Evolutionary conservation across 345 rosid genomes (phyloP), one percentile per base, ranked within the genome.

Genomic region (Iberis pinnata): DNA sequence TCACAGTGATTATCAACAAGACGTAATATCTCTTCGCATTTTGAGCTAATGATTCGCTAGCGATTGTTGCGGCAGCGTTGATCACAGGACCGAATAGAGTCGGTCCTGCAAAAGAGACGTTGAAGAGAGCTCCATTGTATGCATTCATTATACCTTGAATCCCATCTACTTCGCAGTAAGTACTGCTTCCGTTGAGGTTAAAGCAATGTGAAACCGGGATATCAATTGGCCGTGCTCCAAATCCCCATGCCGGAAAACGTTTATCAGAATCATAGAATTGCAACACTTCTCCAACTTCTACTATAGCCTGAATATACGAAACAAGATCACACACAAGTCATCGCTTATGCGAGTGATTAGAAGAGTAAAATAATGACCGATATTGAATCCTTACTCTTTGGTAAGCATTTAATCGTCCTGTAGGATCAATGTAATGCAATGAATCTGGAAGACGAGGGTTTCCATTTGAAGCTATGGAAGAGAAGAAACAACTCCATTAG

Each of bases 91-190:
- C 96, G 72, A 90, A 90, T 12, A 90, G 87, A 33, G 96, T 90
- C 19, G 98, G 98, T 33, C 98, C 96, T n/a, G 98, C 98, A 59
- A 90, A 86, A 65, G 90, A 86, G 19, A 90, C 96, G 59, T 90
- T 90, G 49, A 58, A 77, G 59, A 90, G 98, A 38, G 96, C 96
- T 31, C 84, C 79, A 25, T 67, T 60, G 70, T 90, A 90, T 9
- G 98, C 80, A 67, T 43, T 73, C 87, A 84, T 76, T 60, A 90
- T 84, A 63, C 98, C 98, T 37, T 73, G 88, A 58, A 86, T 74
- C 62, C 98, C 96, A 33, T 90, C 95, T 24, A 89, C 97, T 89
- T 84, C 98, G 29, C 82, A 78, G 50, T 86, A 73, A 60, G 67
- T 70, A 50, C 68, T 86, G 76, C 96, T 90, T 64, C 98, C 98